Conservation (phyloP, 805 yeast genomes). For the Myxozyma lipomycoides region DNA sequence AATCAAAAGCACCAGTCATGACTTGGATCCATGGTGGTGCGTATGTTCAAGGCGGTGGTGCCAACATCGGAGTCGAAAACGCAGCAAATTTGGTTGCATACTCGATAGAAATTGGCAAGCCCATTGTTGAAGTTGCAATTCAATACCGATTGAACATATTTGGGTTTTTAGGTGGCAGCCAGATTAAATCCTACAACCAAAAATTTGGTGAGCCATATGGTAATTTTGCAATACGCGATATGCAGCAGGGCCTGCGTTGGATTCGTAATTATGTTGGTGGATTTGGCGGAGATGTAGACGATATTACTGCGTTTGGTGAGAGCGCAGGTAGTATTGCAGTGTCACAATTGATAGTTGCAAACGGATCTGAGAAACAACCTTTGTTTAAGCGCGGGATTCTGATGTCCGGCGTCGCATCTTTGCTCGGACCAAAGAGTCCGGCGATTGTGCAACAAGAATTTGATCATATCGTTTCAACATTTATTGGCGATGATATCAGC, state of each 20-base stretch:
- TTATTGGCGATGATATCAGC: not conserved
- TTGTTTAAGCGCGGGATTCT: slow-evolving; percentile 1
- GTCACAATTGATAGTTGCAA: not conserved
- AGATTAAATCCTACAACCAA: not conserved
- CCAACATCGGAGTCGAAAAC: slow-evolving; percentile 16
- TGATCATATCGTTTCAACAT: not conserved
- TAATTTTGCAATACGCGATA: not conserved
- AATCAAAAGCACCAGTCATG: slow-evolving; percentile 8
- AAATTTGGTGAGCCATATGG: not conserved
- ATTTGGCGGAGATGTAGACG: slow-evolving; percentile 44
- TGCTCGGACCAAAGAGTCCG: not conserved
- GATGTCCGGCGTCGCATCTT: not conserved
- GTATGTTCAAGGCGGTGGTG: slow-evolving; percentile 38
- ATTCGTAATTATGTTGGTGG: slow-evolving; percentile 38
- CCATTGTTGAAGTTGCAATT: not conserved
- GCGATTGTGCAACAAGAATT: not conserved
- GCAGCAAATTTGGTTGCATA: not conserved
- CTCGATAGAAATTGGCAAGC: not conserved
- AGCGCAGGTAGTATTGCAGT: slow-evolving; percentile 37
- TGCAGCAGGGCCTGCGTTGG: slow-evolving; percentile 38
- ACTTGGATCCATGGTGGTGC: slow-evolving; percentile 45
- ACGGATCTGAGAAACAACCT: not conserved
- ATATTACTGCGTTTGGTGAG: slow-evolving; percentile 42
- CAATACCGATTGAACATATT: not conserved
- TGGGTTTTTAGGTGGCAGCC: not conserved